These are phyloP conservation scores for Termitomyces sp. DNA, from an alignment of 768 basidiomycete species.

Conservation along the genomic window DNA sequence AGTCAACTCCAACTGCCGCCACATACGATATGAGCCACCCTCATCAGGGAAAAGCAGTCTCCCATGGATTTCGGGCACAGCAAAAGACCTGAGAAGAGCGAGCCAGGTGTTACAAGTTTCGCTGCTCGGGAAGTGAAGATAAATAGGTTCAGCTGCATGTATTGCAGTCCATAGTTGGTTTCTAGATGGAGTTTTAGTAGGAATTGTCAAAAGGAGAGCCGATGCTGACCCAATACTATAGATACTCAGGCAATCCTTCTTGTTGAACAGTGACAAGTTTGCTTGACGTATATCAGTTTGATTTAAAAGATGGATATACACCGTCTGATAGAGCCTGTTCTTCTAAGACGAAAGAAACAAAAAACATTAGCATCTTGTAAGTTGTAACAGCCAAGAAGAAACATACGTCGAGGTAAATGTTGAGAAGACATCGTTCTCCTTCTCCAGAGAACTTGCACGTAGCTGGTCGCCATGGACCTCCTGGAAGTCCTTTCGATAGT, in stretches of 20 bases:
- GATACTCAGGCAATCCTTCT: slow-evolving; percentile 72
- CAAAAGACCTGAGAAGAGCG: slow-evolving; percentile 74
- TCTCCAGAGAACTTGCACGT: slow-evolving; percentile 69
- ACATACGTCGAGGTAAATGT: slow-evolving; percentile 72
- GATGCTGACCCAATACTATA: slow-evolving; percentile 50
- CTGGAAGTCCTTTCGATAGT: slow-evolving; percentile 43
- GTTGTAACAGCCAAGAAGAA: not conserved
- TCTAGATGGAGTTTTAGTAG: slow-evolving; percentile 25
- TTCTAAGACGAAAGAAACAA: slow-evolving; percentile 42
- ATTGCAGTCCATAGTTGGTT: slow-evolving; percentile 56
- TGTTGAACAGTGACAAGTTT: slow-evolving; percentile 72
- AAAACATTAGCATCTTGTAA: not conserved
- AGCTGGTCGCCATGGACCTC: slow-evolving; percentile 66
- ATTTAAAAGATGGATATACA: slow-evolving; percentile 66
- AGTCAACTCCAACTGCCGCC: slow-evolving; percentile 74
- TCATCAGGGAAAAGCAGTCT: slow-evolving; percentile 46
- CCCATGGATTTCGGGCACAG: slow-evolving; percentile 76
- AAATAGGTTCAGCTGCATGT: slow-evolving; percentile 57
- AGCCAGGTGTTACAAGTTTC: slow-evolving; percentile 73
- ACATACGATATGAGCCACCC: slow-evolving; percentile 82
- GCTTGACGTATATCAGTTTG: slow-evolving; percentile 79
- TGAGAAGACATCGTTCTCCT: slow-evolving; percentile 60
- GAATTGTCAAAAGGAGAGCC: not conserved
- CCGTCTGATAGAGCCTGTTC: slow-evolving; percentile 65
- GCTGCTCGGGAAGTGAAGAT: slow-evolving; percentile 63